A percentile compares a stretch with the other conserved stretches of the same genome.
These are phyloP conservation scores for Eutrema yunnanense DNA, from an alignment of 345 rosid species.

Conservation along the genomic window DNA sequence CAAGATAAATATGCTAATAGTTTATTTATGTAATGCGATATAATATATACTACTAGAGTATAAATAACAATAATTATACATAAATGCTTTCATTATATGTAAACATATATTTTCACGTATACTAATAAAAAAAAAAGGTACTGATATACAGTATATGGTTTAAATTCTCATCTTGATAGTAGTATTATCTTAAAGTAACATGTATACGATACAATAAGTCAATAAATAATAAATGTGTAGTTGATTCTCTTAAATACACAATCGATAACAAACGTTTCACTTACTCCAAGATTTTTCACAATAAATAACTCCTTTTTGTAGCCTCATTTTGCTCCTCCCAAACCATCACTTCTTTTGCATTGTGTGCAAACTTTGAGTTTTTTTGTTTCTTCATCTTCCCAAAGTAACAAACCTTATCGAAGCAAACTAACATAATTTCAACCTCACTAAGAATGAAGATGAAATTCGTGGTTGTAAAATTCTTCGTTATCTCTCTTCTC, in stretches of 20 bases:
- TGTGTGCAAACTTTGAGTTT: background rate
- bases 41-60: background rate
- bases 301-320: conserved; percentile 24
- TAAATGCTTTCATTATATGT: background rate
- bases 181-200: background rate
- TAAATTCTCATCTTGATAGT: background rate
- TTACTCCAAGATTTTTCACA: conserved; percentile 9
- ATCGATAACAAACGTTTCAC: conserved; percentile 6
- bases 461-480: conserved; percentile 26
- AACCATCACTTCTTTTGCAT: conserved; percentile 25
- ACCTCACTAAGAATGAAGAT: conserved; percentile 13
- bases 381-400: background rate
- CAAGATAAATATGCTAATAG: background rate
- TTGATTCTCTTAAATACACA: background rate
- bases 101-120: background rate
- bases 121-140: background rate
- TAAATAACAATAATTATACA: background rate
- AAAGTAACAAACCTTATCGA: background rate
- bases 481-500: conserved; percentile 37
- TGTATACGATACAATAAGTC: background rate
- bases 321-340: conserved; percentile 22
- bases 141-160: background rate
- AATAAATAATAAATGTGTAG: background rate
- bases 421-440: no score
- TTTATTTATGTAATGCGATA: background rate